A percentile compares a stretch with the other conserved stretches of the same genome.
Evolutionary conservation across 192 early-diverging fungal genomes (phyloP).

Genomic region (Piromyces sp.): DNA sequence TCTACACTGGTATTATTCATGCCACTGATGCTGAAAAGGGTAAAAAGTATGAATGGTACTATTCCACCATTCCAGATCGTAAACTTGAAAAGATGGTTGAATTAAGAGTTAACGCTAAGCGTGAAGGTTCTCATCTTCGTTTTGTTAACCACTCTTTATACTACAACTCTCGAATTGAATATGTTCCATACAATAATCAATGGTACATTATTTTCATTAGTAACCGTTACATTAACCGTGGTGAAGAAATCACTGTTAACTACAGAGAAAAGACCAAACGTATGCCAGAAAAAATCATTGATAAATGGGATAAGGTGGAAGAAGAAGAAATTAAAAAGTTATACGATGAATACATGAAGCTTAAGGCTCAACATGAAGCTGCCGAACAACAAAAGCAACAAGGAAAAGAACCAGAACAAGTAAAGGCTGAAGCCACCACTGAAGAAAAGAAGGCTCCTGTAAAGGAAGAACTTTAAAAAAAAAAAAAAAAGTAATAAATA

Average conservation of each 20-base stretch:
- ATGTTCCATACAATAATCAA: background rate
- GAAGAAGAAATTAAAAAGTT: background rate
- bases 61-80: background rate
- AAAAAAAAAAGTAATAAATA: no score
- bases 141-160: background rate
- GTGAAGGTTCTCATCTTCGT: background rate
- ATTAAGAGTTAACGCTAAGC: background rate
- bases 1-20: background rate
- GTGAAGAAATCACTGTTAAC: background rate
- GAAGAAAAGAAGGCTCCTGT: background rate
- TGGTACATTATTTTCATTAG: background rate
- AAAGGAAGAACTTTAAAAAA: background rate
- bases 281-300: background rate
- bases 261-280: background rate
- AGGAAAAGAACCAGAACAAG: background rate
- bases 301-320: background rate
- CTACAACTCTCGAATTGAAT: background rate
- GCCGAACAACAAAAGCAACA: background rate
- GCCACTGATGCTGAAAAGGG: background rate
- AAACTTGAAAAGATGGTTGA: background rate
- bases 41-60: background rate
- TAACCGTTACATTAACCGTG: background rate
- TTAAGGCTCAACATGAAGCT: background rate
- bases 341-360: background rate
- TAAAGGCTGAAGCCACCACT: background rate